Evolutionary conservation across 352 stramenopile genomes (phyloP), one percentile per base, ranked within the genome.

Genomic region (Phytophthora constricta): DNA sequence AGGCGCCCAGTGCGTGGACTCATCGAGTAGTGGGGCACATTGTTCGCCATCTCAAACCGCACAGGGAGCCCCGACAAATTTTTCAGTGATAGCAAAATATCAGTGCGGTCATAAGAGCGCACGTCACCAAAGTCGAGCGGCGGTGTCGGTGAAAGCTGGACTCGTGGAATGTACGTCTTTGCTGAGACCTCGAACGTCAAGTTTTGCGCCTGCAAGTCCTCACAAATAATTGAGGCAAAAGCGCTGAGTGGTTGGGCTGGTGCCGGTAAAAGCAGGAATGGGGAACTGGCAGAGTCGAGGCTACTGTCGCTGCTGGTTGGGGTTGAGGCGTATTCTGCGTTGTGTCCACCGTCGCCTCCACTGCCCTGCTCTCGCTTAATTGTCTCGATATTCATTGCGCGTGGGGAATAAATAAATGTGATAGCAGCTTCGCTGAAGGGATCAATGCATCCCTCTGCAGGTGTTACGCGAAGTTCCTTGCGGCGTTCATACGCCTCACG

Each of bases 11-110:
- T 62, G 10, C 47, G 59, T 9, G 95, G 95, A 26, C 76, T 83
- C 27, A 79, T 60, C 3, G 80, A 64, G 50, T 98, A 98, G 19
- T 98, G 87, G 1, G 93, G 53, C 1, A 72, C 58, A 11, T 89
- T 57, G 33, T 82, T 89, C 1, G 71, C 50, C 37, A 97, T 77
- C 10, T 72, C 59, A 39, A 91, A 98, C 8, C 58, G 68, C 1
- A 96, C 59, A 0, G 90, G 31, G 0, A 97, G 61, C 2, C 74
- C 79, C 7, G 83, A 90, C 1, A 89, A 14, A 59, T 97, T 98
- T 54, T 91, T 94, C 28, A 98, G 66, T 0, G 80, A 87, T 0
- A 98, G 33, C 0, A 96, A 72, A 58, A 97, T 84, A n/a, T 98
- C 91, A 0, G 77, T 76, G 7, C 91, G 77, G 31, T 92, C 88